Evolutionary conservation across 2,329 filamentous ascomycete species (phyloP), one percentile per base, ranked within the genome.

Genomic region (Tolypocladium pustulatum): DNA sequence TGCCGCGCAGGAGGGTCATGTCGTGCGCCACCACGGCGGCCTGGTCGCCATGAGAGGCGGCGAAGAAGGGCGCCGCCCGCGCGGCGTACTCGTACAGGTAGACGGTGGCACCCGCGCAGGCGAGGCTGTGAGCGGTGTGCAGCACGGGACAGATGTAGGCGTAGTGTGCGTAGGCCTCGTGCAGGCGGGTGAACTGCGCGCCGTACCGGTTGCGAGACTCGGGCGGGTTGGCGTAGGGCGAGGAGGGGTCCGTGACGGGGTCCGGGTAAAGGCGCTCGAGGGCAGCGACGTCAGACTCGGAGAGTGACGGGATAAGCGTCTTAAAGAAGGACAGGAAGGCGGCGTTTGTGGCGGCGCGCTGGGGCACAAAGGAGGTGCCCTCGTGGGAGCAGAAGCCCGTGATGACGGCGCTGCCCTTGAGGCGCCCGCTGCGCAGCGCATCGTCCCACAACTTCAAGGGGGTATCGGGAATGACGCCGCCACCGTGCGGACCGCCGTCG

Each of bases 351-450:
- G 75, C 71, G 57, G 80, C 75, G 8, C 68, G 64, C 17, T 73
- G 69, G 0, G 85, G 80, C 0, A 89, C 81, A 66, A 90, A 90
- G 41, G 77, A 69, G 0, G 83, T 79, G 20, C 87, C 88, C 69
- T 91, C 88, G 65, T 90, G 85, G 43, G 83, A 81, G 70, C 85
- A 86, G 74, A 85, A 90, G 9, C 87, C 87, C 0, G 86, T 89
- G 55, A 91, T 72, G 55, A 90, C 78, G 9, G 66, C 59, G 3
- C 64, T 20, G 36, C 38, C 43, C n/a, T 54, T 40, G 27, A 40
- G 49, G 51, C 37, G 57, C 54, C 57, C 85, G 83, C 9, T 86
- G 75, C 78, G 82, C 20, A 73, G 69, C 0, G 78, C 75, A 0
- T 77, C 72, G 32, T 75, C 68, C 83, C 83, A 87, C n/a, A 79